Evolutionary conservation across 805 yeast species (phyloP), one percentile per base, ranked within the genome.

Genomic region (Starmerella vaccinii): DNA sequence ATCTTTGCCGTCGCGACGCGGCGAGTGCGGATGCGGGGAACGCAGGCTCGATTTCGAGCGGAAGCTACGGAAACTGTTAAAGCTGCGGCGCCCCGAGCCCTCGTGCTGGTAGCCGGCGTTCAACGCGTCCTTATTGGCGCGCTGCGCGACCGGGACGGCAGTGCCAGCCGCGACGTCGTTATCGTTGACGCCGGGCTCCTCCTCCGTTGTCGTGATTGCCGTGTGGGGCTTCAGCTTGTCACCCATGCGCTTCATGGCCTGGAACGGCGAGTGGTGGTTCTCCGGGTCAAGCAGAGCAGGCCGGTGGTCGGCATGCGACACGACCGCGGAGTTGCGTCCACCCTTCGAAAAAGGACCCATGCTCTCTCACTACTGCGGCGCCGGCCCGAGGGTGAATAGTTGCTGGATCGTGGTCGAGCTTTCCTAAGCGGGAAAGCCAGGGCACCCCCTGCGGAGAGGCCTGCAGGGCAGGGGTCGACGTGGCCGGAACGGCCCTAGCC

Each of bases 81-180:
- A 49, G 13, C 51, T 46, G 41, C 51, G 51, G 18, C 47, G 40
- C 29, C 50, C 47, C 4, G 38, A 16, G 22, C 38, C 12, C 5
- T 29, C 50, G 15, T 38, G 41, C 38, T 38, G 46, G 45, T 38
- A 48, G 39, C 65, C 65, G 5, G 64, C 64, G 35, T 59, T 59
- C 27, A 46, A 49, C 3, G 66, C 65, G 19, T 46, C 49, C 23
- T 32, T 22, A 37, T 57, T 58, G 23, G 66, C 64, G 10, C 55
- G 53, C 16, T 50, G 52, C 15, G 66, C 65, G 7, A 61, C 54
- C 4, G 66, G 66, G 24, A 57, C 58, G 9, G 63, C 55, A 2
- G 65, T 60, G 26, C 65, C 66, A 0, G 65, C 65, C 2, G 60
- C 51, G 19, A 35, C 42, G 53, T 61, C 65, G 4, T 42, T 23